Evolutionary conservation across 2,329 filamentous ascomycete genomes (phyloP).

Genomic region (Hirsutella rhossiliensis): DNA sequence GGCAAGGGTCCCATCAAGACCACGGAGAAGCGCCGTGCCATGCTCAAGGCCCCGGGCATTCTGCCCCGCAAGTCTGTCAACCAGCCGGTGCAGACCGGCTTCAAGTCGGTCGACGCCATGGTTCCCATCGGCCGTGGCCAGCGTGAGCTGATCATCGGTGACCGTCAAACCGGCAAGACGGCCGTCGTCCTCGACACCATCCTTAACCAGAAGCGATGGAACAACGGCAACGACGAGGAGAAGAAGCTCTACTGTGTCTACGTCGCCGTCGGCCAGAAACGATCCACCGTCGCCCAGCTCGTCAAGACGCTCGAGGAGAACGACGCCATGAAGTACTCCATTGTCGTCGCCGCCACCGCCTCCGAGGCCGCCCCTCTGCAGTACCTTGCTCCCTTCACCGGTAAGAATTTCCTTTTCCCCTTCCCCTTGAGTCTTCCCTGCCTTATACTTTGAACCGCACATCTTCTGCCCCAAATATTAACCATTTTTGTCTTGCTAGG

Average conservation of each 20-base stretch:
- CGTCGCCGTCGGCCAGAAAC: slow-evolving; percentile 98
- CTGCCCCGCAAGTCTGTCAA: slow-evolving; percentile 94
- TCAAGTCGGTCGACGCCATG: slow-evolving; percentile 99
- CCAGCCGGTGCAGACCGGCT: slow-evolving; percentile 97
- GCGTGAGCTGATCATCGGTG: slow-evolving; percentile 99
- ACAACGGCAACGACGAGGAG: slow-evolving; percentile 70
- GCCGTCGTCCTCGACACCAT: slow-evolving; percentile 96
- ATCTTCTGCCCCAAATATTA: neutral
- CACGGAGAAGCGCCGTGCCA: slow-evolving; percentile 85
- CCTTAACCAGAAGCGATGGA: slow-evolving; percentile 99
- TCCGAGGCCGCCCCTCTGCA: slow-evolving; percentile 93
- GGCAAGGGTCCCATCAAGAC: slow-evolving; percentile 96
- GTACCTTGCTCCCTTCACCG: slow-evolving; percentile 90
- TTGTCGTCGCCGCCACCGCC: slow-evolving; percentile 89
- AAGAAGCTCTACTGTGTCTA: slow-evolving; percentile 99
- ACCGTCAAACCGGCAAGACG: slow-evolving; percentile 99
- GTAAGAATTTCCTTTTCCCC: slow-evolving; percentile 18
- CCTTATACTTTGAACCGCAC: neutral
- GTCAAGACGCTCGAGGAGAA: slow-evolving; percentile 99
- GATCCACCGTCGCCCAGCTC: slow-evolving; percentile 96
- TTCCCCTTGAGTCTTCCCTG: neutral
- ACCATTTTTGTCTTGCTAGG: neutral
- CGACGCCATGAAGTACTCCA: slow-evolving; percentile 96
- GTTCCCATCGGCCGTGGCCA: slow-evolving; percentile 99
- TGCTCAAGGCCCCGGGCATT: slow-evolving; percentile 98